Evolutionary conservation across 2,329 filamentous ascomycete genomes (phyloP).

Genomic region (Aspergillus brasiliensis): DNA sequence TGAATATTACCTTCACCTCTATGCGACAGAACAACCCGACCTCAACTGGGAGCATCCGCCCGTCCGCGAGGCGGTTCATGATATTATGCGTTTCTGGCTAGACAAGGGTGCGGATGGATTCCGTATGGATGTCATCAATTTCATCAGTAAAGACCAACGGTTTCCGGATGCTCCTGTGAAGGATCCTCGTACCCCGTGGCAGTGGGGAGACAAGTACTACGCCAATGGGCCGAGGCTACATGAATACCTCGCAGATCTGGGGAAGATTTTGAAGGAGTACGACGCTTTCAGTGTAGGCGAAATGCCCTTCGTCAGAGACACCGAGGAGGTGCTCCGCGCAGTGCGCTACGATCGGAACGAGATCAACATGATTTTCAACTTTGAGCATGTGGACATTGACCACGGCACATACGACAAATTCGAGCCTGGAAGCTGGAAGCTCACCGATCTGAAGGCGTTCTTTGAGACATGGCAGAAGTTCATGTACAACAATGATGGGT

Average conservation of each 20-base stretch:
- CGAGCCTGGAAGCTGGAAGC: slow-evolving; percentile 48
- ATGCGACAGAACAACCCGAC: slow-evolving; percentile 75
- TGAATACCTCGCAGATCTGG: slow-evolving; percentile 58
- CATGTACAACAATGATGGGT: slow-evolving; percentile 61
- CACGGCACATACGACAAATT: slow-evolving; percentile 55
- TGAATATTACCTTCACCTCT: slow-evolving; percentile 78
- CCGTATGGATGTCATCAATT: slow-evolving; percentile 74
- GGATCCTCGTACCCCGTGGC: slow-evolving; percentile 24
- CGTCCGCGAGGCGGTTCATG: slow-evolving; percentile 69
- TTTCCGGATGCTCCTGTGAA: slow-evolving; percentile 51
- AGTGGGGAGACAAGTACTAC: slow-evolving; percentile 47
- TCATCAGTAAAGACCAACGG: slow-evolving; percentile 65
- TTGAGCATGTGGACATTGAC: slow-evolving; percentile 67
- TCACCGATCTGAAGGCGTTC: slow-evolving; percentile 56
- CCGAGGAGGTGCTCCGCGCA: slow-evolving; percentile 54
- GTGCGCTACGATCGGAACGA: slow-evolving; percentile 61
- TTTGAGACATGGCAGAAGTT: slow-evolving; percentile 62
- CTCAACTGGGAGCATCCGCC: slow-evolving; percentile 80
- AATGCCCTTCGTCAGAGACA: slow-evolving; percentile 56
- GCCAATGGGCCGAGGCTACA: slow-evolving; percentile 62
- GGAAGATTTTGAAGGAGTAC: slow-evolving; percentile 57
- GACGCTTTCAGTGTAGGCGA: slow-evolving; percentile 63
- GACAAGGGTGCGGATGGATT: slow-evolving; percentile 72
- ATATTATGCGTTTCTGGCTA: slow-evolving; percentile 78
- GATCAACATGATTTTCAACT: slow-evolving; percentile 73